phyloP scores from a whole-genome alignment of 345 rosid species.

The Gossypium arboreum region DNA sequence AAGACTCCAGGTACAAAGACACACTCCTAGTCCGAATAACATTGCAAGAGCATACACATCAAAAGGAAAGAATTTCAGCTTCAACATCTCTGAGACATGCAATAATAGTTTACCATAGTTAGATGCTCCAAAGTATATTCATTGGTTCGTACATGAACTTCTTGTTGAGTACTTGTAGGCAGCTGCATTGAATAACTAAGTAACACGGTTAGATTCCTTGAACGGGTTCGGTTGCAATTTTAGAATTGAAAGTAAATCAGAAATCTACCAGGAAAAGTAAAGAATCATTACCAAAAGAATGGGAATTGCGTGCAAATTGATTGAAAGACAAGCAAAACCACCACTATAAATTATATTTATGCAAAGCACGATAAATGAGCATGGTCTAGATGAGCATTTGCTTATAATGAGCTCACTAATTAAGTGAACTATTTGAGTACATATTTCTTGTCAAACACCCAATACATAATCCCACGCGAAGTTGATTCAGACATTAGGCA shows the following conservation, averaged over 20 bases:
- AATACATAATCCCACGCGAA: constrained; percentile 40
- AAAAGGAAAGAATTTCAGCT: neutral
- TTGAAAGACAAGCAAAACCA: constrained; percentile 24
- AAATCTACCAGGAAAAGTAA: constrained; percentile 1
- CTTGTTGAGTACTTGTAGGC: neutral
- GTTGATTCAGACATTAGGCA: constrained; percentile 42
- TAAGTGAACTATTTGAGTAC: constrained; percentile 52
- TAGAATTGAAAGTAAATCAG: neutral
- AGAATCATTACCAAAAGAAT: constrained; percentile 17
- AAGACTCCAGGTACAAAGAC: no score
- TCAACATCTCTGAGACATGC: neutral
- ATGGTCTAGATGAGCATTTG: constrained; percentile 33
- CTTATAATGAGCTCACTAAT: constrained; percentile 53
- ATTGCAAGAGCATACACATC: neutral
- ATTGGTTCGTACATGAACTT: neutral
- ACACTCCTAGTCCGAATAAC: no score
- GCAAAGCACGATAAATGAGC: constrained; percentile 49
- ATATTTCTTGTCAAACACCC: constrained; percentile 50
- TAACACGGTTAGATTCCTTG: neutral
- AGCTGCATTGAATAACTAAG: neutral
- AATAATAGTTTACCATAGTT: neutral
- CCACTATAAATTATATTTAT: constrained; percentile 38
- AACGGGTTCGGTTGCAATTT: constrained; percentile 6
- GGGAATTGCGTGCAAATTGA: constrained; percentile 15
- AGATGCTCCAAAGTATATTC: neutral